Percentiles rank a stretch among this genome's conserved stretches.
phyloP scores from a whole-genome alignment of 78 protist species.

The Dictyostelium firmibasis region DNA sequence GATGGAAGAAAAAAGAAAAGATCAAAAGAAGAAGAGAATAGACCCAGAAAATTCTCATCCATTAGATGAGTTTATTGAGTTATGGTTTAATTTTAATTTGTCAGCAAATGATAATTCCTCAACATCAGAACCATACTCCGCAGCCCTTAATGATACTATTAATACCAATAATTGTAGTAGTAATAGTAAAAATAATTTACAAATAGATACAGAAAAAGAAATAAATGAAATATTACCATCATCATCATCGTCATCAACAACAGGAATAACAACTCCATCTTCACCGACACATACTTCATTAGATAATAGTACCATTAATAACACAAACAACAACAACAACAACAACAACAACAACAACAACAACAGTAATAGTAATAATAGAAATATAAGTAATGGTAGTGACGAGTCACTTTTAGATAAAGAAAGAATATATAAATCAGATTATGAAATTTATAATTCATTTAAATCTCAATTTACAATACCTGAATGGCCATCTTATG shows the following conservation, averaged over 20 bases:
- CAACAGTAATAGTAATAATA: neutral
- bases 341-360: neutral
- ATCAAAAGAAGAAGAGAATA: slow-evolving; percentile 28
- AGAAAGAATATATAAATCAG: neutral
- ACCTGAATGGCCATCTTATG: slow-evolving; percentile 13
- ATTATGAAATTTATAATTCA: neutral
- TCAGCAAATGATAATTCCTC: neutral
- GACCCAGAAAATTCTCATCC: slow-evolving; percentile 34
- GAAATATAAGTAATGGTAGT: neutral
- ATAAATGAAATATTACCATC: neutral
- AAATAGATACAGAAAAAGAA: neutral
- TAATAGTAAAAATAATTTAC: neutral
- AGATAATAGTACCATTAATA: too few species aligned
- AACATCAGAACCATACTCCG: neutral
- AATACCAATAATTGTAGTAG: neutral
- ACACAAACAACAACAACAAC: neutral
- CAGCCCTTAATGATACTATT: neutral
- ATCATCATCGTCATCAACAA: neutral
- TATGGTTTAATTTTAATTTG: slow-evolving; percentile 26
- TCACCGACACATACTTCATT: neutral
- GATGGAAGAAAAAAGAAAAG: slow-evolving; percentile 63
- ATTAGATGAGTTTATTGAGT: slow-evolving; percentile 45
- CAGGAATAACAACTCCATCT: neutral
- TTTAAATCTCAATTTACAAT: slow-evolving; percentile 7
- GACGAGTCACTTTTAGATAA: neutral